These are phyloP conservation scores for Seiridium cupressi DNA, from an alignment of 2,329 filamentous ascomycete genomes.

Conservation along the genomic window DNA sequence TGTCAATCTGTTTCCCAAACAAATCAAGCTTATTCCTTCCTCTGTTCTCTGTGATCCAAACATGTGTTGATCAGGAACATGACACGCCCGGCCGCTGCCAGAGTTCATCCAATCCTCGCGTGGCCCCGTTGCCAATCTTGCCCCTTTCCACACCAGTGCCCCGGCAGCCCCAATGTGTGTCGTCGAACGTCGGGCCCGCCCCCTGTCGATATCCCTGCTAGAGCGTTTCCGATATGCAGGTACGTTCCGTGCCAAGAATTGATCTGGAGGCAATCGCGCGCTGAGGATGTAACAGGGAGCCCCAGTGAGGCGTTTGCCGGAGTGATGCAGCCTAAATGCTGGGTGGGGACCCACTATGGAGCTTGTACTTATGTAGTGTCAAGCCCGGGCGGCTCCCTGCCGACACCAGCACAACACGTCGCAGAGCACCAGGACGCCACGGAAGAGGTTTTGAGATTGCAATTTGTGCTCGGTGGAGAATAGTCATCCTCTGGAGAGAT, in stretches of 20 bases:
- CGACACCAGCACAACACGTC: no score
- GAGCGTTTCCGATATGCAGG: constrained; percentile 6
- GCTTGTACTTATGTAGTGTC: no score
- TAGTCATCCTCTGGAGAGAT: no score
- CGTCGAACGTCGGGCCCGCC: background rate
- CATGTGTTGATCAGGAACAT: background rate
- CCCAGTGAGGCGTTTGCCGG: background rate
- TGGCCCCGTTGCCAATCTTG: background rate
- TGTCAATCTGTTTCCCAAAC: constrained; percentile 6
- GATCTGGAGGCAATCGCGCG: background rate
- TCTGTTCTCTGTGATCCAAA: no score
- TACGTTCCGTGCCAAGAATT: background rate
- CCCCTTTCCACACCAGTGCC: background rate
- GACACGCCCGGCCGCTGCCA: background rate
- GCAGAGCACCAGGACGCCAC: no score
- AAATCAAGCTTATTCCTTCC: constrained; percentile 5
- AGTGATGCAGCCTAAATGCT: background rate
- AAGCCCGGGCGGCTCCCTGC: no score
- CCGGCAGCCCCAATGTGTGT: background rate
- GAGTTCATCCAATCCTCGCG: background rate
- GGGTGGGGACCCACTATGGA: background rate
- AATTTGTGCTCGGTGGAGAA: no score
- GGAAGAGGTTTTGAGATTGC: no score
- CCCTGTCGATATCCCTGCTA: constrained; percentile 2
- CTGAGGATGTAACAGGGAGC: background rate